A percentile compares a stretch with the other conserved stretches of the same genome.
Conservation (phyloP, 305 asterid species). For the Fraxinus albicans region DNA sequence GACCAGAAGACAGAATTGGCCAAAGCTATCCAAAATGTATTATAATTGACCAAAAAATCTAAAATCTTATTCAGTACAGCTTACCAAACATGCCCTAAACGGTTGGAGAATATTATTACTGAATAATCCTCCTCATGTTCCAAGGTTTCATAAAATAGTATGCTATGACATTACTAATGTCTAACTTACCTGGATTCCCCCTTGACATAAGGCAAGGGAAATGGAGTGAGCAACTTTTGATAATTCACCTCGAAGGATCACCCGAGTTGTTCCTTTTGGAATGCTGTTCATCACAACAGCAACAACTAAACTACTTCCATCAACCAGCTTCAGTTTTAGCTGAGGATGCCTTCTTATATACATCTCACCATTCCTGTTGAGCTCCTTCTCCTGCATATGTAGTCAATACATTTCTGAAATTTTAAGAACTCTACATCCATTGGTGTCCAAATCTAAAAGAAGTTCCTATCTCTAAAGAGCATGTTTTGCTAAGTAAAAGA, state of each 20-base stretch:
- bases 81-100: background rate
- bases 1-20: background rate
- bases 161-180: background rate
- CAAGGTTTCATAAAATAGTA: background rate
- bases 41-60: background rate
- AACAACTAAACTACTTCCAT: background rate
- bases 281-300: conserved; percentile 8
- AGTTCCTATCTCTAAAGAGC: background rate
- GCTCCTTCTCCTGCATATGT: background rate
- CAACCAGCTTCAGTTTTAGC: background rate
- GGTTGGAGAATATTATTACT: background rate
- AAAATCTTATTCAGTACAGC: background rate
- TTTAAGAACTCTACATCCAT: background rate
- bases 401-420: background rate
- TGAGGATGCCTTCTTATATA: background rate
- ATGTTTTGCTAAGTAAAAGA: background rate
- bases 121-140: background rate
- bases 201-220: background rate
- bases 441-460: background rate
- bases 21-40: background rate
- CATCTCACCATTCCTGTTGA: background rate
- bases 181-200: background rate
- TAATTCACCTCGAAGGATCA: background rate
- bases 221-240: background rate
- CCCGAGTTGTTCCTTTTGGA: background rate